These are phyloP conservation scores for Penicillium nordicum DNA, from an alignment of 2,329 filamentous ascomycete species.

Conservation along the genomic window DNA sequence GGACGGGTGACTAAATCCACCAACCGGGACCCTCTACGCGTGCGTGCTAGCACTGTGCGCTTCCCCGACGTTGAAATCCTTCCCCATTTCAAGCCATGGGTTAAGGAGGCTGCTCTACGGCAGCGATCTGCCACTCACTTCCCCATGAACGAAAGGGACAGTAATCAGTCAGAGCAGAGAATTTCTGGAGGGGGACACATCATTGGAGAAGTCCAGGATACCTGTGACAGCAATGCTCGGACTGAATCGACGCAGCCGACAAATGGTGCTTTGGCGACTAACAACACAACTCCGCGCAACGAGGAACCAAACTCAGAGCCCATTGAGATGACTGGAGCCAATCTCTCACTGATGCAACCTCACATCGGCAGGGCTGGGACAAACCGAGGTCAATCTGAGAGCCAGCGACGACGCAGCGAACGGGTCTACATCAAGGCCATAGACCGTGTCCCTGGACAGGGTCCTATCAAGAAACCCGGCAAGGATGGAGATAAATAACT, in stretches of 20 bases:
- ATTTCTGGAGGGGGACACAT: not conserved
- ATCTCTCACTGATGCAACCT: not conserved
- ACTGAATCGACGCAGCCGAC: not conserved
- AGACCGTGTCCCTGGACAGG: not conserved
- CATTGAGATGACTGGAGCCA: not conserved
- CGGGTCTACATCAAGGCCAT: slow-evolving; percentile 3
- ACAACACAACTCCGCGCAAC: rapidly evolving
- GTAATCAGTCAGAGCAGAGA: not conserved
- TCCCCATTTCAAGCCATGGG: slow-evolving; percentile 29
- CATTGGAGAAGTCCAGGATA: not conserved
- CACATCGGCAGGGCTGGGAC: not conserved
- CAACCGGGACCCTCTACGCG: not conserved
- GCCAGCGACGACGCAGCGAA: slow-evolving; percentile 8
- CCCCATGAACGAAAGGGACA: not conserved
- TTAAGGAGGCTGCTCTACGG: slow-evolving; percentile 5
- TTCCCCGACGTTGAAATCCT: slow-evolving; percentile 44
- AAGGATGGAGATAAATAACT: not conserved
- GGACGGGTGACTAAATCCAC: not conserved
- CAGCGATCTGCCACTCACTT: not conserved
- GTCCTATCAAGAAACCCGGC: slow-evolving; percentile 4
- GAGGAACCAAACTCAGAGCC: not conserved
- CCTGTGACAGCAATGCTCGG: not conserved
- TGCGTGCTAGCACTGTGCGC: slow-evolving; percentile 9
- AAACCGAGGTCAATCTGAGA: slow-evolving; percentile 10
- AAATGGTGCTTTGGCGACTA: not conserved